Evolutionary conservation across 768 basidiomycete species (phyloP).

Genomic region (Terana coerulea): DNA sequence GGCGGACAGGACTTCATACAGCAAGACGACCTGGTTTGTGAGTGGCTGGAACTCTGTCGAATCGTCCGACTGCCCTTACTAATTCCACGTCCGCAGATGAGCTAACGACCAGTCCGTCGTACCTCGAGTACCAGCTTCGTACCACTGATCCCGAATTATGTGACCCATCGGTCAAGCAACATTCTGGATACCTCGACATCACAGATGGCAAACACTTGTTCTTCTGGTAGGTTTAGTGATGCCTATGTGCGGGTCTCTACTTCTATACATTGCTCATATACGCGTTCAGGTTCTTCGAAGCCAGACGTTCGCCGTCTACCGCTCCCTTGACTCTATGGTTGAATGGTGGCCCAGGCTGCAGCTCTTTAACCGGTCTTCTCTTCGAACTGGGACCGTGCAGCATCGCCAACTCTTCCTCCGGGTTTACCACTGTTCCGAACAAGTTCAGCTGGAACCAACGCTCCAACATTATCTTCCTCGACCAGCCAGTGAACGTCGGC

Average conservation of each 20-base stretch:
- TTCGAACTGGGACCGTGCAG: conserved; percentile 91
- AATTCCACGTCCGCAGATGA: conserved; percentile 39
- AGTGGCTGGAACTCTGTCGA: conserved; percentile 26
- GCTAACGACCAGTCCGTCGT: conserved; percentile 33
- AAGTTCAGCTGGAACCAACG: conserved; percentile 80
- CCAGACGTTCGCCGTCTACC: conserved; percentile 62
- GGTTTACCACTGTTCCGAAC: conserved; percentile 68
- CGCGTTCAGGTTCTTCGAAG: conserved; percentile 77
- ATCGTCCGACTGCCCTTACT: background rate
- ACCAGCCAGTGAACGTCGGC: conserved; percentile 85
- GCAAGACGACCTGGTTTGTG: conserved; percentile 67
- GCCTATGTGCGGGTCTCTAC: background rate
- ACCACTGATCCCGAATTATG: conserved; percentile 43
- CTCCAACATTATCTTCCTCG: conserved; percentile 74
- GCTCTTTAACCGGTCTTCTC: conserved; percentile 65
- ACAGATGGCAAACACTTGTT: conserved; percentile 51
- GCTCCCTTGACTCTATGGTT: conserved; percentile 90
- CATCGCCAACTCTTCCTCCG: conserved; percentile 60
- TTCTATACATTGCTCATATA: background rate
- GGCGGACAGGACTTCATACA: conserved; percentile 62
- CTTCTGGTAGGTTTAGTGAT: conserved; percentile 43
- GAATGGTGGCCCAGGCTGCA: conserved; percentile 59
- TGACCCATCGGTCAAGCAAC: conserved; percentile 46
- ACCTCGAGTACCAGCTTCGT: conserved; percentile 34
- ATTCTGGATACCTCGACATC: conserved; percentile 57